A percentile compares a stretch with the other conserved stretches of the same genome.
Conservation (phyloP, 352 stramenopile genomes). For the Paralagenidium karlingii region DNA sequence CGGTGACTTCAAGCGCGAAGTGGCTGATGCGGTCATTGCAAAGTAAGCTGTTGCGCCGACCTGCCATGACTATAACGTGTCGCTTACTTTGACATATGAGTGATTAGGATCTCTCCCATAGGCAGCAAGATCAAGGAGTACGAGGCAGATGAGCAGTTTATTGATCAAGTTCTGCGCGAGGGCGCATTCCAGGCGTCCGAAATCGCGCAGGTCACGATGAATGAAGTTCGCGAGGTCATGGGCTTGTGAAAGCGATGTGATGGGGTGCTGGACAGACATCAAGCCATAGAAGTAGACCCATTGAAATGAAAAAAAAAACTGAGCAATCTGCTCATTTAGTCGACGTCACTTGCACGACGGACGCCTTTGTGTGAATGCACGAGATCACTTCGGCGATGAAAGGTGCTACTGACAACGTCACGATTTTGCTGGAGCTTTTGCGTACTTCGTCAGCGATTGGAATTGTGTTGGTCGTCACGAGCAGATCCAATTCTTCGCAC, state of each 20-base stretch:
- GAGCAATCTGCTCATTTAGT: too few relatives aligned
- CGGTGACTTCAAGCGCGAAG: constrained; percentile 90
- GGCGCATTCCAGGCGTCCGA: constrained; percentile 58
- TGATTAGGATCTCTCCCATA: constrained; percentile 85
- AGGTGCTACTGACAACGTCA: constrained; percentile 72
- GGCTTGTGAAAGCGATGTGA: constrained; percentile 23
- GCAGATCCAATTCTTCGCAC: constrained; percentile 61
- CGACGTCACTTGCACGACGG: constrained; percentile 71
- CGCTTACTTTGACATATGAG: neutral
- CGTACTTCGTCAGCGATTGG: constrained; percentile 19
- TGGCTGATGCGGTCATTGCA: constrained; percentile 92
- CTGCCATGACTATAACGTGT: neutral
- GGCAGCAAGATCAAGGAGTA: constrained; percentile 89
- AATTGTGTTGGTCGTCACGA: constrained; percentile 84
- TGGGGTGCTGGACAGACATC: too few relatives aligned
- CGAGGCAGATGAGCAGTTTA: constrained; percentile 82
- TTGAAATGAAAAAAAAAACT: too few relatives aligned
- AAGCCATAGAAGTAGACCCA: too few relatives aligned
- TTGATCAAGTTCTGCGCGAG: constrained; percentile 82
- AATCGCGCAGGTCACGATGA: constrained; percentile 54
- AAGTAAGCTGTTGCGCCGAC: constrained; percentile 36
- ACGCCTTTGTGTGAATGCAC: constrained; percentile 80
- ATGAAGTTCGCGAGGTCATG: constrained; percentile 64
- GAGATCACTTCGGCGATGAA: constrained; percentile 85
- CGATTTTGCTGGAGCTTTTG: constrained; percentile 45